Conservation (phyloP, 495 filamentous ascomycete species). For the Xylaria castorea region DNA sequence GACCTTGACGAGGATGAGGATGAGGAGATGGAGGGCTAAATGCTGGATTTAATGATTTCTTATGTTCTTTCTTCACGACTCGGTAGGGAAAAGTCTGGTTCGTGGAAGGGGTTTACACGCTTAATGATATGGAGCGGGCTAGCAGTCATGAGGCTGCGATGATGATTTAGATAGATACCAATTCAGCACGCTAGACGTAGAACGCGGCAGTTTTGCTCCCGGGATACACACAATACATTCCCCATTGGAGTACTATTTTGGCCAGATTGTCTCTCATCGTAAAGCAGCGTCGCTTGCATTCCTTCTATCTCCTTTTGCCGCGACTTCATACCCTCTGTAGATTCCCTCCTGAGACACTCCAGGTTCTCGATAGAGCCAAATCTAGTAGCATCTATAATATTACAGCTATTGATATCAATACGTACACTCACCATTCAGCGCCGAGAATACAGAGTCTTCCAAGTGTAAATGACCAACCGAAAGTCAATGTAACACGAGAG, state of each 20-base stretch:
- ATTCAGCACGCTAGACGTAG: conserved; percentile 25
- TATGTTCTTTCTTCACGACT: conserved; percentile 16
- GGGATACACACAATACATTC: conserved; percentile 22
- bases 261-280: background rate
- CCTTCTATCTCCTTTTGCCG: background rate
- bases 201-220: background rate
- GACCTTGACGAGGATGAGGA: conserved; percentile 29
- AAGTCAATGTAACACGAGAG: conserved; percentile 58
- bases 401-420: background rate
- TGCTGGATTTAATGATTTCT: conserved; percentile 18
- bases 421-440: conserved; percentile 47
- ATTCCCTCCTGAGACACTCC: background rate
- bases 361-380: background rate
- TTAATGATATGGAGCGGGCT: conserved; percentile 25
- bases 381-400: background rate
- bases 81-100: conserved; percentile 25
- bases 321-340: background rate
- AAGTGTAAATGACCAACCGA: conserved; percentile 57
- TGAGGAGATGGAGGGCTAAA: conserved; percentile 29
- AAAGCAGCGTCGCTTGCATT: background rate
- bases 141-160: conserved; percentile 25
- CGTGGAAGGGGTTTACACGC: conserved; percentile 12
- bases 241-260: conserved; percentile 1
- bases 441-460: conserved; percentile 57
- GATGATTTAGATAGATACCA: conserved; percentile 34